Evolutionary conservation across 2,329 filamentous ascomycete species (phyloP).

Genomic region (Chrysoporthe puriensis): DNA sequence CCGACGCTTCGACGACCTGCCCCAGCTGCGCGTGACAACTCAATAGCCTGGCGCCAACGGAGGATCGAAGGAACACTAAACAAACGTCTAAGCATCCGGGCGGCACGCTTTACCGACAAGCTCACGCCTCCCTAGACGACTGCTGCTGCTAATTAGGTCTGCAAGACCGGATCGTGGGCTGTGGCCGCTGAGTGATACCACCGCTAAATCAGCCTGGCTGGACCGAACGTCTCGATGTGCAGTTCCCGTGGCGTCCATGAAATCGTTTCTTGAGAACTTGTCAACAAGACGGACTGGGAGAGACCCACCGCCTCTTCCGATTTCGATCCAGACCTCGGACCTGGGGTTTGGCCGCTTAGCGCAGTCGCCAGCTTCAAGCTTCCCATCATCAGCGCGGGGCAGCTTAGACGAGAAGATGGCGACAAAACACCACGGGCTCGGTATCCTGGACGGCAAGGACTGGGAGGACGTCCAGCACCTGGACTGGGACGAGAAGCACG

Average conservation of each 20-base stretch:
- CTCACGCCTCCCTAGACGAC: neutral
- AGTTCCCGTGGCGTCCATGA: constrained; percentile 24
- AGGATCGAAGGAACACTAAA: neutral
- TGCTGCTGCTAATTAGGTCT: neutral
- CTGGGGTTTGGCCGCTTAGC: constrained; percentile 21
- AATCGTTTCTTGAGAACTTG: constrained; percentile 26
- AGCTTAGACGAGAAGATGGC: constrained; percentile 36
- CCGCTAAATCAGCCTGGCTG: neutral
- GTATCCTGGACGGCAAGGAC: constrained; percentile 40
- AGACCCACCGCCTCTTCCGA: constrained; percentile 26
- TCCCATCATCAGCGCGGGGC: constrained; percentile 13
- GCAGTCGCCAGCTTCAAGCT: constrained; percentile 21
- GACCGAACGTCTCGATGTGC: too few species aligned
- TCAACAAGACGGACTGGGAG: constrained; percentile 26
- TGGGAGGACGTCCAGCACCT: constrained; percentile 40
- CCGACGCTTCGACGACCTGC: neutral
- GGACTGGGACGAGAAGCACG: constrained; percentile 31
- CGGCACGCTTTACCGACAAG: neutral
- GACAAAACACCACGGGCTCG: constrained; percentile 33
- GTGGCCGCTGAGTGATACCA: neutral
- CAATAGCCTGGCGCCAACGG: constrained; percentile 9
- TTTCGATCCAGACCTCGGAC: constrained; percentile 23
- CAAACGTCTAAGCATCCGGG: neutral
- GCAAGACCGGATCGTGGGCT: neutral
- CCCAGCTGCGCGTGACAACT: constrained; percentile 12